phyloP scores from a whole-genome alignment of 371 early-diverging fungal genomes.

The Cokeromyces recurvatus region DNA sequence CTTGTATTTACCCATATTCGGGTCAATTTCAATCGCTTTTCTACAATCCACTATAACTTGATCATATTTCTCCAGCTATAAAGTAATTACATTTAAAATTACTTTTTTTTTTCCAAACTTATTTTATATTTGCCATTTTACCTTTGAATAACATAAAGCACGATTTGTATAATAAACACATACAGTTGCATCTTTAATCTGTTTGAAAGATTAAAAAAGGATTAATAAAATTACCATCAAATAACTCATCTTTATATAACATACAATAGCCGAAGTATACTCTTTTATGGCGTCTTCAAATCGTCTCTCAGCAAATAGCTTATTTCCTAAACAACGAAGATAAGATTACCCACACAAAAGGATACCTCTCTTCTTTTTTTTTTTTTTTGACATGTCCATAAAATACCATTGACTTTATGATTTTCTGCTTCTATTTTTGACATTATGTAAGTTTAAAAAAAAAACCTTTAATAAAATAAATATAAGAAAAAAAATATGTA shows the following conservation, averaged over 20 bases:
- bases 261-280: constrained; percentile 73
- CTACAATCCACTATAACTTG: constrained; percentile 64
- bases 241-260: not conserved
- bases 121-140: constrained; percentile 6
- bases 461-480: too few species aligned
- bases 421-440: constrained; percentile 31
- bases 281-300: constrained; percentile 67
- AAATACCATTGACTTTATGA: constrained; percentile 33
- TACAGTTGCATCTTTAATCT: constrained; percentile 64
- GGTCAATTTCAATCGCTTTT: constrained; percentile 69
- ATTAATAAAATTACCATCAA: not conserved
- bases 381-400: not conserved
- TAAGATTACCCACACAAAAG: not conserved
- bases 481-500: too few species aligned
- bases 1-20: constrained; percentile 50
- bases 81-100: not conserved
- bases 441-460: constrained; percentile 6
- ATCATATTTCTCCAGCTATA: constrained; percentile 49
- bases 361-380: not conserved
- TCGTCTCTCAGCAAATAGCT: constrained; percentile 49
- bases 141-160: constrained; percentile 71
- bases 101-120: not conserved
- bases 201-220: too few species aligned
- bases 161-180: constrained; percentile 76
- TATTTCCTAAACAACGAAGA: constrained; percentile 52